A percentile compares a stretch with the other conserved stretches of the same genome.
Evolutionary conservation across 1,284 basidiomycete species (phyloP).

Genomic region (Leccinum subrobustum): DNA sequence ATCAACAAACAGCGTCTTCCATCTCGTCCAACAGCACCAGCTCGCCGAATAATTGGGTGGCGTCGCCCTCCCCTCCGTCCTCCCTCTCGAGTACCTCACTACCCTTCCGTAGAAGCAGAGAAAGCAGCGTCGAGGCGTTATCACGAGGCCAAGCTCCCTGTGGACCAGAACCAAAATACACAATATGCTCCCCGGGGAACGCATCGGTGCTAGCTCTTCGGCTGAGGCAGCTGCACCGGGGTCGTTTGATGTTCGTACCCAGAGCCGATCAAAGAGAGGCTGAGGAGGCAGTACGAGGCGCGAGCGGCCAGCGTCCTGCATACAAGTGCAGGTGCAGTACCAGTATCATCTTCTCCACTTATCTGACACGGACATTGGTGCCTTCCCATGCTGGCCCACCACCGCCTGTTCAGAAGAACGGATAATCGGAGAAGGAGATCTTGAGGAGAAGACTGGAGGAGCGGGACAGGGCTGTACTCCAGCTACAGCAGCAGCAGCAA

Average conservation of each 20-base stretch:
- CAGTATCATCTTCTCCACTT: slow-evolving; percentile 25
- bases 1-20: slow-evolving; percentile 45
- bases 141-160: slow-evolving; percentile 67
- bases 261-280: slow-evolving; percentile 28
- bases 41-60: background rate
- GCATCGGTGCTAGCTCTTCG: slow-evolving; percentile 17
- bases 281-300: slow-evolving; percentile 53
- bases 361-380: slow-evolving; percentile 18
- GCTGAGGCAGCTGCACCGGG: slow-evolving; percentile 35
- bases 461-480: slow-evolving; percentile 40
- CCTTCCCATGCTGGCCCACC: slow-evolving; percentile 19
- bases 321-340: slow-evolving; percentile 2
- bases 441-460: slow-evolving; percentile 46
- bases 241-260: slow-evolving; percentile 59
- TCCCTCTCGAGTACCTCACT: slow-evolving; percentile 39
- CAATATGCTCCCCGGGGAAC: slow-evolving; percentile 31
- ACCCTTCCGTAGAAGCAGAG: slow-evolving; percentile 50
- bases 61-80: slow-evolving; percentile 23
- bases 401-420: slow-evolving; percentile 19
- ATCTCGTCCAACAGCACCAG: slow-evolving; percentile 23
- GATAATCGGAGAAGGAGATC: slow-evolving; percentile 54
- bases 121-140: slow-evolving; percentile 68
- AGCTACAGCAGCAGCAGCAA: slow-evolving; percentile 13
- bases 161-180: slow-evolving; percentile 48
- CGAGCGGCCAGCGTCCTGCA: slow-evolving; percentile 47